phyloP scores from a whole-genome alignment of 305 asterid species.

The Fraxinus xanthoxyloides region DNA sequence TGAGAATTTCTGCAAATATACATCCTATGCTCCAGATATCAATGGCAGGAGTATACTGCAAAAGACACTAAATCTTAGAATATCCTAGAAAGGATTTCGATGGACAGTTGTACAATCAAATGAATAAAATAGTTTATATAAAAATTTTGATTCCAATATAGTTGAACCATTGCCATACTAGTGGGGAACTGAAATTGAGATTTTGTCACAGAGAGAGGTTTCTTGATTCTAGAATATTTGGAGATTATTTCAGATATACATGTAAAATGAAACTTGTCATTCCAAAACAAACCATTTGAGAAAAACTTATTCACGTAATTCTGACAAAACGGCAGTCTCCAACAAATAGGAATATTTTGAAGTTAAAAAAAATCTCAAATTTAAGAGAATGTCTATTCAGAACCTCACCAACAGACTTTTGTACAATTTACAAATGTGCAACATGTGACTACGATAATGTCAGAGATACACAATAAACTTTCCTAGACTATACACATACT shows the following conservation, averaged over 20 bases:
- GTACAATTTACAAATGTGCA: background rate
- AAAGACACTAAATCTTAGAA: constrained; percentile 4
- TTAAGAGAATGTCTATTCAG: background rate
- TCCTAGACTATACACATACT: background rate
- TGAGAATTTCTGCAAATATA: constrained; percentile 85
- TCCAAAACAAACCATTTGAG: background rate
- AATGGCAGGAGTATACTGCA: constrained; percentile 97
- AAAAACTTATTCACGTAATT: background rate
- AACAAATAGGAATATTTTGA: background rate
- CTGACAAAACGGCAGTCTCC: background rate
- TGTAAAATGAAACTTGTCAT: background rate
- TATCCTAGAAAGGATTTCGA: background rate
- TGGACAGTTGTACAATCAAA: background rate
- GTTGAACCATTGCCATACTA: background rate
- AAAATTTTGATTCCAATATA: background rate
- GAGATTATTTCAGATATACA: background rate
- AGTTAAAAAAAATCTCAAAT: background rate
- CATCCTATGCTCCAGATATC: constrained; percentile 98
- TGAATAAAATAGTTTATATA: background rate
- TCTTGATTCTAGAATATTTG: background rate
- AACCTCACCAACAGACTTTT: background rate
- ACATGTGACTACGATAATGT: background rate
- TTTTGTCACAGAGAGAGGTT: background rate
- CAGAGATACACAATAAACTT: background rate
- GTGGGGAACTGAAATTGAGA: background rate